Conservation (phyloP, 1,284 basidiomycete genomes). For the Fomitopsis schrenkii region DNA sequence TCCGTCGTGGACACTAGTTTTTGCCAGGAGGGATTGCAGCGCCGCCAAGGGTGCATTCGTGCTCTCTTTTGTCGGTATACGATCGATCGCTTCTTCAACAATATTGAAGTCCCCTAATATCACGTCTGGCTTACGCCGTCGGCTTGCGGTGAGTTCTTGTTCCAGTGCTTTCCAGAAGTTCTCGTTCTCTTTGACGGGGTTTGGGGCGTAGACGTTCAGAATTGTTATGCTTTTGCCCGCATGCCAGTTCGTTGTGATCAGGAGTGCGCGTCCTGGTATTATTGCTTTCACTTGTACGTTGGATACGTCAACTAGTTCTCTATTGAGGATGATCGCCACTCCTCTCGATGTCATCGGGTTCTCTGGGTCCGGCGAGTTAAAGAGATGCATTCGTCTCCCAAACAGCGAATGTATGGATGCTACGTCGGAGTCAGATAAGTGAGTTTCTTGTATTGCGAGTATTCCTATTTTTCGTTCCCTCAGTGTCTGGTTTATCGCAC, state of each 20-base stretch:
- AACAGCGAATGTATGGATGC: background rate
- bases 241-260: background rate
- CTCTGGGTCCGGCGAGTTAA: background rate
- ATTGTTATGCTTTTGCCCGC: constrained; percentile 9
- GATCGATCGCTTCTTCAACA: background rate
- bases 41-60: background rate
- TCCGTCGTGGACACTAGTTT: background rate
- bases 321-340: background rate
- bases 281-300: background rate
- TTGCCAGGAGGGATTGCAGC: background rate
- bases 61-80: background rate
- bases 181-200: background rate
- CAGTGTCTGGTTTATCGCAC: constrained; percentile 14
- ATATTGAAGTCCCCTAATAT: background rate
- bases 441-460: constrained; percentile 16
- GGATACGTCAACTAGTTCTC: background rate
- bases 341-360: background rate
- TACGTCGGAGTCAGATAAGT: background rate
- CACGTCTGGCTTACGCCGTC: background rate
- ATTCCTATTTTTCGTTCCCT: constrained; percentile 18
- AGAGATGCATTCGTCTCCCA: constrained; percentile 17
- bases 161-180: background rate
- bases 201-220: constrained; percentile 3
- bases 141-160: background rate
- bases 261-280: background rate